Base-by-base conservation (phyloP, 129 eudicot genomes). In the Silybum marianum region DNA sequence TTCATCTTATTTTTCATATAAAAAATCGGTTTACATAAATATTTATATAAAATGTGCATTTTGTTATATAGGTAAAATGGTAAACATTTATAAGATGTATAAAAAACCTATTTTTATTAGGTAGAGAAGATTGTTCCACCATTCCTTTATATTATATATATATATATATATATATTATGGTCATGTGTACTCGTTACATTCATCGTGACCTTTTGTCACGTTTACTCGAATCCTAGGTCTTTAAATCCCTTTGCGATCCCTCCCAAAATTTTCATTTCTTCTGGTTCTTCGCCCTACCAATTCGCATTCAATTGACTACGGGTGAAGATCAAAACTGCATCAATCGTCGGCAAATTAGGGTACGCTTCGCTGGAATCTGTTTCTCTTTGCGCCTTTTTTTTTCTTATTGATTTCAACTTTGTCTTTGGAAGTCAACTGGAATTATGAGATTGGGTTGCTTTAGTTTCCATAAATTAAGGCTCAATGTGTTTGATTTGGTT, bases 281-380 rank as follows among this genome's bases (percentile, higher is more conserved):
- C 72, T 13, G n/a, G 12, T 71, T 70, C 24, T 21, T 71, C 54
- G 65, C 65, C 65, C 65, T 54, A 54, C 65, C 65, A 54, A 54
- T 54, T 23, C 69, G n/a, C 62, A 80, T 80, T 80, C 83, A 40
- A 71, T 80, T 71, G 16, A 77, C 73, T 77, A 14, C 63, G 68
- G 24, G 62, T 66, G 75, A 69, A 69, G 69, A 80, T 71, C 36
- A 23, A 14, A 71, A 22, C 78, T 38, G 63, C 83, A 54, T 71
- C 38, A 3, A 54, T 71, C 38, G 7, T 80, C 21, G 5, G 2
- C 60, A 22, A 71, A 80, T 80, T 23, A 71, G 78, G 78, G 77
- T 58, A 32, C 77, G 26, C 60, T 58, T 21, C 77, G 25, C 58
- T 10, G 22, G 54, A 79, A 26, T 46, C 76, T 19, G 70, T 70